Base-by-base conservation (phyloP, 2,329 filamentous ascomycete genomes). In the Exophiala xenobiotica region DNA sequence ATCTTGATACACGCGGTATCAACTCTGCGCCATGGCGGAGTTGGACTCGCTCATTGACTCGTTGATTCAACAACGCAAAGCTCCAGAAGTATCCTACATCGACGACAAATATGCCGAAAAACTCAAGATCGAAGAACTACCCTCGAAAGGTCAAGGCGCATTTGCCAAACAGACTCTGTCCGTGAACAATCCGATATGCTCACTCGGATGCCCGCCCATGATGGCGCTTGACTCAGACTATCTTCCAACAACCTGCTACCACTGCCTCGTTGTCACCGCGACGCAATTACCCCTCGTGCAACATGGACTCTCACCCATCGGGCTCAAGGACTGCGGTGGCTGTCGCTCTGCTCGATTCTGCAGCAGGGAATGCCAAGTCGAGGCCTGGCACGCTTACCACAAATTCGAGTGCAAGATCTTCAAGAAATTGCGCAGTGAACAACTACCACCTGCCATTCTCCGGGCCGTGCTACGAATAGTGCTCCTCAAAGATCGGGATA, bases 281-380 rank as follows among this genome's bases (percentile, higher is more conserved):
- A 46, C 40, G 8, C 51, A 14, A 48, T 48, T 20, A 57, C 53
- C 14, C 51, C 23, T 19, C 27, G 24, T 12, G 19, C 16, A 23
- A 40, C 59, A 53, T 35, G 63, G 66, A 16, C 40, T 33, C 29
- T 56, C 64, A 24, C 23, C 43, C 9, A 46, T 53, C 3, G 59
- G 55, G 2, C 68, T 83, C 7, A 78, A 76, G 51, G 72, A 71
- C 19, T 86, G 82, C 63, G 74, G 75, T 2, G 78, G 78, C 4
- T 86, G 82, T 62, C 75, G 74, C 50, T 68, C 75, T 22, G 75
- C 82, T 2, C 76, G 72, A 55, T 86, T 84, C 63, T 86, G 82
- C 64, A 74, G 75, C 57, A 81, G 83, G 77, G 66, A 62, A 19
- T 86, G 82, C 62, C 82, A 86, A 68, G 67, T 71, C 29, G 72